Evolutionary conservation across 1,284 basidiomycete genomes (phyloP).

Genomic region (Trichosporon asahii): DNA sequence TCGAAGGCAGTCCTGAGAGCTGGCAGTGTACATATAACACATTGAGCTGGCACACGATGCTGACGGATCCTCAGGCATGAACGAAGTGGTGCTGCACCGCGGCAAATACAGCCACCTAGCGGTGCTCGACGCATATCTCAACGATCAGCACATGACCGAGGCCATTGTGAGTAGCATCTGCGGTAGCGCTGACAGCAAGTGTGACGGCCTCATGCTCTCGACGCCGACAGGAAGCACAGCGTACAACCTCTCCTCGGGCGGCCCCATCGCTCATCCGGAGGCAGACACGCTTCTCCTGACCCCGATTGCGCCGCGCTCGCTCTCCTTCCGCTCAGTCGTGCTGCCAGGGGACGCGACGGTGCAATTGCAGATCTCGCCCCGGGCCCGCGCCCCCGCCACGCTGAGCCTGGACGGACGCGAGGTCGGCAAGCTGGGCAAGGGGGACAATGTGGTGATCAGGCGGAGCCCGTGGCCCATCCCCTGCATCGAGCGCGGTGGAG

Average conservation of each 20-base stretch:
- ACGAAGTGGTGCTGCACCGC: slow-evolving; percentile 88
- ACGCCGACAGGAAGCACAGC: slow-evolving; percentile 96
- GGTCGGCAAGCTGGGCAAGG: slow-evolving; percentile 71
- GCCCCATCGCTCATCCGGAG: slow-evolving; percentile 92
- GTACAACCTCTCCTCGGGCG: slow-evolving; percentile 91
- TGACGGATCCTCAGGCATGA: too few relatives aligned
- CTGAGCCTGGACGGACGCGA: slow-evolving; percentile 88
- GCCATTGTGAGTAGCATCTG: slow-evolving; percentile 69
- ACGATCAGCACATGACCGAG: slow-evolving; percentile 90
- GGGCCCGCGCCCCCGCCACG: slow-evolving; percentile 78
- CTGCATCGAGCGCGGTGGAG: slow-evolving; percentile 80
- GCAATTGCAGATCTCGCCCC: slow-evolving; percentile 77
- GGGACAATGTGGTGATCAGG: slow-evolving; percentile 77
- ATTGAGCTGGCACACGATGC: too few relatives aligned
- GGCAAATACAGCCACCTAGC: slow-evolving; percentile 87
- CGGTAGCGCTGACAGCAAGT: slow-evolving; percentile 55
- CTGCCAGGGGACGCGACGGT: slow-evolving; percentile 75
- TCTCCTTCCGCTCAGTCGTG: slow-evolving; percentile 87
- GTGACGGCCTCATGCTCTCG: slow-evolving; percentile 91
- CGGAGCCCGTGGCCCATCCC: slow-evolving; percentile 86
- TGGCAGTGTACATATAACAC: too few relatives aligned
- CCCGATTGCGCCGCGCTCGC: slow-evolving; percentile 87
- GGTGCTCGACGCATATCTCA: slow-evolving; percentile 88
- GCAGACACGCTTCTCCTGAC: slow-evolving; percentile 85
- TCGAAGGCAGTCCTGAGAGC: slow-evolving; percentile 57